Base-by-base conservation (phyloP, 768 basidiomycete species). In the Suillus subaureus region DNA sequence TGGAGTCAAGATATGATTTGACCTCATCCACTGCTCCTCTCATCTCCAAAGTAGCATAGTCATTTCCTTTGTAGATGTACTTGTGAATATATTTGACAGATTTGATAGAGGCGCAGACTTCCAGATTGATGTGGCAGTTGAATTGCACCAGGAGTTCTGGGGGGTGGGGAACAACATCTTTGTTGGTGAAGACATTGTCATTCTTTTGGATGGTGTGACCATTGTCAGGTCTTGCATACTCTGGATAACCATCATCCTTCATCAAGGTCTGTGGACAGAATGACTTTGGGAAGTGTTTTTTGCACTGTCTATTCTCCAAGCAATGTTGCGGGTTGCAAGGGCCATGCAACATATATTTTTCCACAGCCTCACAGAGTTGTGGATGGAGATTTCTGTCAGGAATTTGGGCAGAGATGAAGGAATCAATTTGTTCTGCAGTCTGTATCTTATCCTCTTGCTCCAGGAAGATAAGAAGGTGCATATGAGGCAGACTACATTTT, bases 401-500 rank as follows among this genome's bases (percentile, higher is more conserved):
- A 62, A 79, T 79, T 28, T 79, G 62, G 16, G 85, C 80, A 9
- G 67, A 79, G 45, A 86, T 79, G 39, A 76, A 58, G 21, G 69
- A 65, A 67, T 87, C 80, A 8, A 88, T 71, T 23, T 78, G 74
- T 8, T 71, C 73, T 6, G 81, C 72, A 15, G 73, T 76, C 0
- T 26, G 39, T 2, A 85, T 71, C 63, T 82, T 82, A 64, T 72
- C 43, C 0, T 60, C 61, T 0, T 75, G 54, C 0, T 75, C 40
- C 1, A 87, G 70, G 65, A 83, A 81, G 52, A 88, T 72, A 1
- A 87, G 68, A 12, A 82, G 67, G 70, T 89, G 87, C 68, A 82
- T 80, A 67, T 87, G 85, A 31, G 85, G 85, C 0, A 88, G 79
- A 0, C 84, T 83, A 0, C 82, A 71, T 65, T 87, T 88, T 69